Base-by-base conservation (phyloP, 2,329 filamentous ascomycete genomes). In the Clonostachys solani region DNA sequence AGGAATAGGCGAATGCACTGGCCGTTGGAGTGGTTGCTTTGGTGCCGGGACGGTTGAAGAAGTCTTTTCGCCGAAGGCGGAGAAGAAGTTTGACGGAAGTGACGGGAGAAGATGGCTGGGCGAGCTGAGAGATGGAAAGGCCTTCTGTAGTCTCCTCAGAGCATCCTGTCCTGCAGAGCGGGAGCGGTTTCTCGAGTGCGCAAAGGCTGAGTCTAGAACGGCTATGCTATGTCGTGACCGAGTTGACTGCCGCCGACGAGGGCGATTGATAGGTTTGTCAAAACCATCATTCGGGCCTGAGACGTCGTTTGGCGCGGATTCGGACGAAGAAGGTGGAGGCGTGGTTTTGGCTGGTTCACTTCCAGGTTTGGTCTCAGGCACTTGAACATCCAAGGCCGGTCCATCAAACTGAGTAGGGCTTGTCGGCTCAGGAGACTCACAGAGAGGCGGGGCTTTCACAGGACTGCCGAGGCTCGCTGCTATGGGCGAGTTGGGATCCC, bases 121-220 rank as follows among this genome's bases (percentile, higher is more conserved):
- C 6, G 59, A 50, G 41, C 50, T 51, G 34, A 81, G 66, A 6
- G 78, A 82, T 2, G 80, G 78, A 9, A 84, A 59, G 1, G 73
- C 78, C 50, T 76, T 80, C 40, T 77, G 77, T 40, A 84, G 60
- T 52, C 71, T 77, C 58, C 73, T 81, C 23, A 84, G 58, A 6
- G 79, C 75, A 47, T 83, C 80, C 34, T 78, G 71, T 13, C 81
- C 75, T 4, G 72, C 72, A 3, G 81, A 84, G 15, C 73, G 69
- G 16, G 81, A 77, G 17, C 81, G 64, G 41, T 72, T 69, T 44
- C 77, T 68, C 9, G 62, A 65, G 16, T 69, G 66, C n/a, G 66
- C 64, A 47, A 81, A 73, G 3, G 77, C 73, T 5, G 66, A 62
- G 12, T 72, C 67, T 33, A 81, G 60, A 10, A 63, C 51, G 12